phyloP scores from a whole-genome alignment of 768 basidiomycete species.

The Tulasnella sp. region DNA sequence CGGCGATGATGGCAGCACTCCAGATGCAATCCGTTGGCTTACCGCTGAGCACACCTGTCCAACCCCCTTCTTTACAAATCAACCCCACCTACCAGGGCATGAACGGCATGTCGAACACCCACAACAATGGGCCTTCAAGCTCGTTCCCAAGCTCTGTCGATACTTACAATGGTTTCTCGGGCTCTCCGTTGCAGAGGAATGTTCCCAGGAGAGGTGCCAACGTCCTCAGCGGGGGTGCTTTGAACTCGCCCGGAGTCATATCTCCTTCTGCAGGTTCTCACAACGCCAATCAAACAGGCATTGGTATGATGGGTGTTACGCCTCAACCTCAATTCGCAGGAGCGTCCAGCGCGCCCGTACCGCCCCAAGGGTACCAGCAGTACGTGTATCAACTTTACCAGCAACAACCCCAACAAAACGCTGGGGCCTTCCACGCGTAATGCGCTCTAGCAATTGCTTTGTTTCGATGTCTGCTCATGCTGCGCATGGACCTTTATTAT shows the following conservation, averaged over 20 bases:
- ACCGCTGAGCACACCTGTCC: constrained; percentile 5
- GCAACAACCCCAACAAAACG: constrained; percentile 57
- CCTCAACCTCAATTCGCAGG: constrained; percentile 44
- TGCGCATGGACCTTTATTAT: no score
- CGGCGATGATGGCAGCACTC: constrained; percentile 85
- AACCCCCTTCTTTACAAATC: background rate
- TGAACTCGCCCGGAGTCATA: constrained; percentile 16
- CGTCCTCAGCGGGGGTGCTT: background rate
- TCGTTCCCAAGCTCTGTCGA: constrained; percentile 41
- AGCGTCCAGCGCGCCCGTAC: constrained; percentile 35
- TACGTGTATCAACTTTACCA: constrained; percentile 74
- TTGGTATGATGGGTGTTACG: constrained; percentile 14
- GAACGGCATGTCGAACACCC: background rate
- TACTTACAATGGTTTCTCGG: constrained; percentile 46
- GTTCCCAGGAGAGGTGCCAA: background rate
- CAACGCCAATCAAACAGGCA: constrained; percentile 7
- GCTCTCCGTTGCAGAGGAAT: background rate
- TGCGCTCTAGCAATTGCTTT: background rate
- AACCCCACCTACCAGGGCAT: background rate
- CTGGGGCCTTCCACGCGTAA: constrained; percentile 61
- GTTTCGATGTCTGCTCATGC: background rate
- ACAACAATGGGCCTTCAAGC: constrained; percentile 23
- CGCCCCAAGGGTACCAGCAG: constrained; percentile 59
- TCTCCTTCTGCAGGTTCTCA: constrained; percentile 34
- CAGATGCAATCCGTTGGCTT: constrained; percentile 51